phyloP scores from a whole-genome alignment of 2,329 filamentous ascomycete genomes.

The Penicillium sp. region DNA sequence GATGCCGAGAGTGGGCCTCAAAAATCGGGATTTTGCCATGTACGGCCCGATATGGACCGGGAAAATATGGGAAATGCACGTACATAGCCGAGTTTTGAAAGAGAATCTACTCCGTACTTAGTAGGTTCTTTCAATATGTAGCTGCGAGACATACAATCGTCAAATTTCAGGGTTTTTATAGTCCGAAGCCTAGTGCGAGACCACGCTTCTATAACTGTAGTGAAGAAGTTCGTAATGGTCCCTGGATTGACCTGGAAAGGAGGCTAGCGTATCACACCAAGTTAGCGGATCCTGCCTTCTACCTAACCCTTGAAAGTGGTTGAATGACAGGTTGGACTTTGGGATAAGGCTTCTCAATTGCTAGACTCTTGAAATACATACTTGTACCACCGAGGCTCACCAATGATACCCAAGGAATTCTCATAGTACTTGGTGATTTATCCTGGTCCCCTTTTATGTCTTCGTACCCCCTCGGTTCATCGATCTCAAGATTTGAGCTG shows the following conservation, averaged over 20 bases:
- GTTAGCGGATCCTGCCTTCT: background rate
- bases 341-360: too few species aligned
- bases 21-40: background rate
- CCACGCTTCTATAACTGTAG: slow-evolving; percentile 37
- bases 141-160: background rate
- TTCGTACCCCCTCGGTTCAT: too few species aligned
- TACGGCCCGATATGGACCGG: background rate
- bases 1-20: background rate
- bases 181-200: background rate
- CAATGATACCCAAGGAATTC: too few species aligned
- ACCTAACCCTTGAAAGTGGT: background rate
- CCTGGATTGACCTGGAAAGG: background rate
- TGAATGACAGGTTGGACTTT: too few species aligned
- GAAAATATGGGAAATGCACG: background rate
- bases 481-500: too few species aligned
- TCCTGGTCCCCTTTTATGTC: too few species aligned
- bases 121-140: background rate
- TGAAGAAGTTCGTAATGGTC: slow-evolving; percentile 31
- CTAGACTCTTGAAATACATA: too few species aligned
- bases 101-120: too few species aligned
- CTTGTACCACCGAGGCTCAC: too few species aligned
- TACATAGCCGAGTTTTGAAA: background rate
- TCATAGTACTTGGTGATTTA: too few species aligned
- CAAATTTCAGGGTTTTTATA: background rate
- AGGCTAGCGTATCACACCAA: too few species aligned